Percentiles rank a stretch among this genome's conserved stretches.
Conservation (phyloP, 805 yeast species). For the Kodamaea sagamina region DNA sequence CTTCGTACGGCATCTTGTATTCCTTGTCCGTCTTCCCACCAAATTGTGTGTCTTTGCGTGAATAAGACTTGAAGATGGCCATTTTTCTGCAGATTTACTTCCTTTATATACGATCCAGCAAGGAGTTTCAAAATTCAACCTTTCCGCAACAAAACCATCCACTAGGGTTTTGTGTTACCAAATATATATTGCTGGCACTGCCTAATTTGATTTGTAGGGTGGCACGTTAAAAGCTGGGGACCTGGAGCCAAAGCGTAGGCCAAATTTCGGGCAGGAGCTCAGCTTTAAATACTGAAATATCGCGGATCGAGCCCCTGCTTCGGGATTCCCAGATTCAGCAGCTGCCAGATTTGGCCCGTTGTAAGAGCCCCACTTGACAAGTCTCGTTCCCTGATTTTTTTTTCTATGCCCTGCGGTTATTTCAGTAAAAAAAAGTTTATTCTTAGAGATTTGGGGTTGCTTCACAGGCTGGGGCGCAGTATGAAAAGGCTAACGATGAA, state of each 20-base stretch:
- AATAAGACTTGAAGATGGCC: constrained; percentile 36
- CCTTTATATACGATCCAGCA: constrained; percentile 7
- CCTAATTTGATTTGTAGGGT: background rate
- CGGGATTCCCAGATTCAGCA: constrained; percentile 1
- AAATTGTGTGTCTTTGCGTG: constrained; percentile 19
- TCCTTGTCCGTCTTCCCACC: constrained; percentile 7
- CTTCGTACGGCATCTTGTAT: constrained; percentile 21
- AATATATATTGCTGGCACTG: background rate
- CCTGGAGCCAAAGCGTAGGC: too few relatives aligned
- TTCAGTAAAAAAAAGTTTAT: background rate
- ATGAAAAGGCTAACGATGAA: too few relatives aligned
- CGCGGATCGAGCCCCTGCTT: too few relatives aligned
- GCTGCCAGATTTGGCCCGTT: too few relatives aligned
- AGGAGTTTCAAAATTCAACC: constrained; percentile 2
- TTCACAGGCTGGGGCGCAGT: too few relatives aligned
- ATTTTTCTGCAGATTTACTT: constrained; percentile 16
- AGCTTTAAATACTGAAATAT: too few relatives aligned
- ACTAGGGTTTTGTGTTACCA: background rate
- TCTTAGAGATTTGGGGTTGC: background rate
- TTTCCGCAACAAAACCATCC: background rate
- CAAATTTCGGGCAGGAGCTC: too few relatives aligned
- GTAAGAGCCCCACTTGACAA: too few relatives aligned
- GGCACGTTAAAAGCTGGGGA: background rate
- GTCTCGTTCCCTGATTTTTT: too few relatives aligned
- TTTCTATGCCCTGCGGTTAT: background rate